Conservation (phyloP, 2,329 filamentous ascomycete species). For the Erysiphe neolycopersici region DNA sequence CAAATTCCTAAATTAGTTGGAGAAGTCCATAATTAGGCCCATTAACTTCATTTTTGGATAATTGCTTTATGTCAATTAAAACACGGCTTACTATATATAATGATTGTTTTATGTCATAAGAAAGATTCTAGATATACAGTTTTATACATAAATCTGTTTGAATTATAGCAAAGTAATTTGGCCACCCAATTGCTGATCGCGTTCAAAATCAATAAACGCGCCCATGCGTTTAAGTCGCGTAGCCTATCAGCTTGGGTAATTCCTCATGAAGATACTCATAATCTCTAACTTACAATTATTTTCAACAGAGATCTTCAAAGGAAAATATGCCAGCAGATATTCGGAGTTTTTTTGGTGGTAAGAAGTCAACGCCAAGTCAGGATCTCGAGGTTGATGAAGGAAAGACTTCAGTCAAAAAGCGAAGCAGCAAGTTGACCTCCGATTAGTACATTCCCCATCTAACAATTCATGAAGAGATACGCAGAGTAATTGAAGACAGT, state of each 20-base stretch:
- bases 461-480: conserved; percentile 17
- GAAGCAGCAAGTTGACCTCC: conserved; percentile 7
- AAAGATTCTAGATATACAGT: not conserved
- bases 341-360: conserved; percentile 66
- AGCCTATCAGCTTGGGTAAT: not conserved
- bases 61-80: no score
- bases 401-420: conserved; percentile 12
- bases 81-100: no score
- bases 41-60: no score
- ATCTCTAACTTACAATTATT: not conserved
- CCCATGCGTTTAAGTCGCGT: not conserved
- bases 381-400: conserved; percentile 15
- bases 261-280: not conserved
- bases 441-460: not conserved
- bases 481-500: conserved; percentile 58
- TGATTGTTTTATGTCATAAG: no score
- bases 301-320: not conserved
- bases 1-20: not conserved
- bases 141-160: not conserved
- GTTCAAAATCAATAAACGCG: not conserved
- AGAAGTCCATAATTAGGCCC: no score
- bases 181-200: no score
- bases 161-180: not conserved
- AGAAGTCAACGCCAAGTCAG: conserved; percentile 28
- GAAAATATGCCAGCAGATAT: conserved; percentile 59